These are phyloP conservation scores for Bretziella fagacearum DNA, from an alignment of 2,329 filamentous ascomycete genomes.

Conservation along the genomic window DNA sequence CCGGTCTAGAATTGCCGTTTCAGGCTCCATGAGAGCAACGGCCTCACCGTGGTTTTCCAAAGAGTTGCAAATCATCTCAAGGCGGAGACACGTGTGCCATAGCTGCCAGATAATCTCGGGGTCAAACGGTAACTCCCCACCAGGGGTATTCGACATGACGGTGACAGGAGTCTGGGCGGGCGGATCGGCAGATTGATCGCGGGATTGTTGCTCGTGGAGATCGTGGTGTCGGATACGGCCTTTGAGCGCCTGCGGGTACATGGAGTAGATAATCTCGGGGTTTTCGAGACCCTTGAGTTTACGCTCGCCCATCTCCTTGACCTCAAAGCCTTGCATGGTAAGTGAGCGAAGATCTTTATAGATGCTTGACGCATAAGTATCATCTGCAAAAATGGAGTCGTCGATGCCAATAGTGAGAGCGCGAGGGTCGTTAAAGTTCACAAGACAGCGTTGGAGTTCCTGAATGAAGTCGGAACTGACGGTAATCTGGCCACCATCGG, in stretches of 20 bases:
- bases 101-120: conserved; percentile 75
- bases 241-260: conserved; percentile 79
- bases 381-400: conserved; percentile 55
- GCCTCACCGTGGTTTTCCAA: conserved; percentile 42
- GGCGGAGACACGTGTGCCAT: conserved; percentile 72
- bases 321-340: conserved; percentile 83
- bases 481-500: conserved; percentile 91
- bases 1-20: conserved; percentile 64
- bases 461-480: conserved; percentile 95
- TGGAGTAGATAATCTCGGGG: conserved; percentile 83
- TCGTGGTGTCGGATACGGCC: conserved; percentile 58
- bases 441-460: conserved; percentile 80
- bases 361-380: conserved; percentile 57
- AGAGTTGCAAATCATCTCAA: conserved; percentile 84
- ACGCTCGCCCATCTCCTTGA: conserved; percentile 88
- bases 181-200: not conserved
- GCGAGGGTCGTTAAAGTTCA: conserved; percentile 63
- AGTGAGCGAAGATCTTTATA: conserved; percentile 75
- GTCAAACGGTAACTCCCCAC: conserved; percentile 56
- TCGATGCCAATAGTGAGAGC: not conserved
- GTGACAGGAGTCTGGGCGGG: conserved; percentile 32
- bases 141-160: conserved; percentile 25
- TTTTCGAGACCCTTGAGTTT: conserved; percentile 97
- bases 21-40: conserved; percentile 34
- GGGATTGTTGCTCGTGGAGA: conserved; percentile 18